Percentiles rank a stretch among this genome's conserved stretches.
Conservation (phyloP, 1,139 yeast genomes). For the Yamadazyma buinensis region DNA sequence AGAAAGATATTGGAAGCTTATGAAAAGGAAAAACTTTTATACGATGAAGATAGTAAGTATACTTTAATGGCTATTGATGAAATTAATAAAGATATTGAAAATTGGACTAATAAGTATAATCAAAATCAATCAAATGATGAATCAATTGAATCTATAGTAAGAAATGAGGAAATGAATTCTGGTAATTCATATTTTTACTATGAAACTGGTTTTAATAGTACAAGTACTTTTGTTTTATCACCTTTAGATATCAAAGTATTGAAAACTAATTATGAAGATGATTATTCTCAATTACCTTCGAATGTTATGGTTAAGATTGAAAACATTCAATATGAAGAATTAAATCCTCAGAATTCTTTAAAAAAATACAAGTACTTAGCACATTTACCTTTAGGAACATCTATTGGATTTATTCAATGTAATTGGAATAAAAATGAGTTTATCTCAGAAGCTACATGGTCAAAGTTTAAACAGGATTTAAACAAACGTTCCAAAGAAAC, state of each 20-base stretch:
- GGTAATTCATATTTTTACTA: constrained; percentile 34
- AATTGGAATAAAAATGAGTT: constrained; percentile 60
- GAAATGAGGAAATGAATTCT: constrained; percentile 9
- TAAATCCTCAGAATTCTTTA: constrained; percentile 48
- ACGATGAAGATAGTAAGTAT: constrained; percentile 57
- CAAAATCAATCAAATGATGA: neutral
- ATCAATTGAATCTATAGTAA: constrained; percentile 5
- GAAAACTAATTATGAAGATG: constrained; percentile 52
- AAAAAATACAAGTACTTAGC: constrained; percentile 70
- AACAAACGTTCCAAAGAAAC: constrained; percentile 54
- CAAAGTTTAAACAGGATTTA: constrained; percentile 56
- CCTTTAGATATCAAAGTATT: constrained; percentile 77
- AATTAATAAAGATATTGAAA: constrained; percentile 45
- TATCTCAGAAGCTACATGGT: constrained; percentile 49
- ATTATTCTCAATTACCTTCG: constrained; percentile 65
- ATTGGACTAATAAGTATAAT: constrained; percentile 26
- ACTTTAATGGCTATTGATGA: constrained; percentile 53
- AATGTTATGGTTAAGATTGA: constrained; percentile 61
- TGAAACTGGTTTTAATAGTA: constrained; percentile 70
- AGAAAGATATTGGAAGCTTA: constrained; percentile 41
- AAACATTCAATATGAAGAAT: constrained; percentile 63
- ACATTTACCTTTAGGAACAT: constrained; percentile 83
- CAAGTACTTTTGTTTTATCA: constrained; percentile 64
- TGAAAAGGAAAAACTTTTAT: constrained; percentile 56
- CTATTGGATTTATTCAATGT: constrained; percentile 79